phyloP scores from a whole-genome alignment of 148 eudicot species.

The Rhododendron molle region DNA sequence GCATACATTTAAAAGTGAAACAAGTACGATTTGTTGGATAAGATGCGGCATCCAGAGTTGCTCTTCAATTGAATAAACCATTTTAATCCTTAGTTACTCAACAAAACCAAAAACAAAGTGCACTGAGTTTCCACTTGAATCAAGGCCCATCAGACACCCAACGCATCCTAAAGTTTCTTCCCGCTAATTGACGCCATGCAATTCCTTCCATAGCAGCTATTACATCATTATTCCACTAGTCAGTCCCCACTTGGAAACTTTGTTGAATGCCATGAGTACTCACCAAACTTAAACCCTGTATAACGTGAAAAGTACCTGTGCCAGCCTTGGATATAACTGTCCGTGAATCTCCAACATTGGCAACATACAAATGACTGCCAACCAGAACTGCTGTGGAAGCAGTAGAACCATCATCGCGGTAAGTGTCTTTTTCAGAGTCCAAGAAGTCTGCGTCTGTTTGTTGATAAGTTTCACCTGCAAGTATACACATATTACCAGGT shows the following conservation, averaged over 20 bases:
- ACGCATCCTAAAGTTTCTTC: background rate
- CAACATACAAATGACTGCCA: constrained; percentile 87
- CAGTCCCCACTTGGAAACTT: background rate
- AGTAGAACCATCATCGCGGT: constrained; percentile 95
- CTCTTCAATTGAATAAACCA: constrained; percentile 6
- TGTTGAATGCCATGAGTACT: background rate
- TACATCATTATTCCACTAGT: background rate
- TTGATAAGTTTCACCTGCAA: constrained; percentile 81
- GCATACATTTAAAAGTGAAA: background rate
- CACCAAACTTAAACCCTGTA: constrained; percentile 11
- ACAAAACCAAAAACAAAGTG: background rate
- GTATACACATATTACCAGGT: constrained; percentile 16
- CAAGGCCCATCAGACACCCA: constrained; percentile 1
- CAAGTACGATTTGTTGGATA: background rate
- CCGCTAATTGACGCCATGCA: background rate
- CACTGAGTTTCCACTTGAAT: background rate
- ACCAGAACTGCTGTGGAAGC: constrained; percentile 96
- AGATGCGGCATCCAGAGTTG: background rate
- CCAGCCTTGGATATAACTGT: constrained; percentile 84
- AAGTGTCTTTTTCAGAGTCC: constrained; percentile 86
- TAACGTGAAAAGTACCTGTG: constrained; percentile 44
- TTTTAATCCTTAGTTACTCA: background rate
- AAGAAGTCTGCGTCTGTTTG: constrained; percentile 73
- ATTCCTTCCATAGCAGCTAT: background rate
- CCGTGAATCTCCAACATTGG: constrained; percentile 98